Evolutionary conservation across 495 filamentous ascomycete species (phyloP).

Genomic region (Hyphodiscus hymeniophilus): DNA sequence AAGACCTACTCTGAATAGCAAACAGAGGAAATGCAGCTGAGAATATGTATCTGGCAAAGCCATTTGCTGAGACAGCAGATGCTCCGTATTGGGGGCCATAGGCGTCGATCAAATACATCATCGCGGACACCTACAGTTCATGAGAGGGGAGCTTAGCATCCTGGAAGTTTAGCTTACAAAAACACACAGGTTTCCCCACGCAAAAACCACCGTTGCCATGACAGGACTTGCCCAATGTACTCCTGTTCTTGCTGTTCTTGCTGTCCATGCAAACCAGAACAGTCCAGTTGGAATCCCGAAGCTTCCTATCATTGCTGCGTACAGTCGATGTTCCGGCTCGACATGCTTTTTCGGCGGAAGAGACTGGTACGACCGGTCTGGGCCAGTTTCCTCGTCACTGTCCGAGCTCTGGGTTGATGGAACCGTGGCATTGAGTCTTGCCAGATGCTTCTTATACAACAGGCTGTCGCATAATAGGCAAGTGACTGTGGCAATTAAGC

Average conservation of each 20-base stretch:
- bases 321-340: slow-evolving; percentile 50
- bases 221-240: slow-evolving; percentile 34
- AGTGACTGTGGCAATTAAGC: neutral
- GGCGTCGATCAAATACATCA: slow-evolving; percentile 47
- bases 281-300: slow-evolving; percentile 37
- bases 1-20: slow-evolving; percentile 32
- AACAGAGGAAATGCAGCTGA: slow-evolving; percentile 59
- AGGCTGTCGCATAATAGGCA: slow-evolving; percentile 2
- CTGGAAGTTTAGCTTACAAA: slow-evolving; percentile 29
- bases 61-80: slow-evolving; percentile 52
- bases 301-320: slow-evolving; percentile 52
- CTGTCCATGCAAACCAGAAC: slow-evolving; percentile 40
- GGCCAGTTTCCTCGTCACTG: neutral
- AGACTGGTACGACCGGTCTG: neutral
- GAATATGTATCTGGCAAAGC: slow-evolving; percentile 52
- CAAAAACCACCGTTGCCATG: slow-evolving; percentile 50
- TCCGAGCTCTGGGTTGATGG: neutral
- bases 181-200: slow-evolving; percentile 53
- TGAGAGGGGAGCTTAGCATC: slow-evolving; percentile 1
- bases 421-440: neutral
- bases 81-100: slow-evolving; percentile 50
- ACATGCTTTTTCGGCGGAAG: slow-evolving; percentile 6
- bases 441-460: slow-evolving; percentile 13
- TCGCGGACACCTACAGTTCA: slow-evolving; percentile 27
- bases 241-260: slow-evolving; percentile 24